Percentiles rank a stretch among this genome's conserved stretches.
Conservation (phyloP, 768 basidiomycete genomes). For the Lentinula raphanica region DNA sequence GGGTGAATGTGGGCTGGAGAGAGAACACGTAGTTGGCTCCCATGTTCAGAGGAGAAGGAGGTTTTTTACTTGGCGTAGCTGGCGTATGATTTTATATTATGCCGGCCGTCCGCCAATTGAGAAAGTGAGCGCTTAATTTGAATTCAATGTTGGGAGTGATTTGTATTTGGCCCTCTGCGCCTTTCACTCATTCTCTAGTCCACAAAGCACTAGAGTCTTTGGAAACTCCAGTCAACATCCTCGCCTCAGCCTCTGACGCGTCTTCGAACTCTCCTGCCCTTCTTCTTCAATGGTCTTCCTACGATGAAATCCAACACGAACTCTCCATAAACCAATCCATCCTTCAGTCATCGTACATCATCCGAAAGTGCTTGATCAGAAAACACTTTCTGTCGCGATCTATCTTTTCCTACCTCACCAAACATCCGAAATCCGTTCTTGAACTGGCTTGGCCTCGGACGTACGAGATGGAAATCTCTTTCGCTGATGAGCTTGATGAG, state of each 20-base stretch:
- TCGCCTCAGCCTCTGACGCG: conserved; percentile 13
- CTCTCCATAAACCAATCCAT: conserved; percentile 42
- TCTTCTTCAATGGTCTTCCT: conserved; percentile 44
- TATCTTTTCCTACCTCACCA: conserved; percentile 66
- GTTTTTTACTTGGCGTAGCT: conserved; percentile 1
- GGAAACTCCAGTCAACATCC: conserved; percentile 15
- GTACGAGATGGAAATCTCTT: conserved; percentile 81
- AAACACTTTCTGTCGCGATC: conserved; percentile 87
- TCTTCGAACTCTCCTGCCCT: background rate
- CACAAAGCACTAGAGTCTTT: conserved; percentile 31
- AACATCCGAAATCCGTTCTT: conserved; percentile 59
- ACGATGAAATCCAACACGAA: conserved; percentile 75
- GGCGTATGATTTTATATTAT: conserved; percentile 1
- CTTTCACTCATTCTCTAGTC: conserved; percentile 41
- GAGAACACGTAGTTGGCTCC: conserved; percentile 60
- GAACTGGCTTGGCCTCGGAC: conserved; percentile 59
- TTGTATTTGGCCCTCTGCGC: conserved; percentile 43
- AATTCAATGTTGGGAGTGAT: background rate
- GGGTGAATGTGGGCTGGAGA: conserved; percentile 87
- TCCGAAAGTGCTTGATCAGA: conserved; percentile 89
- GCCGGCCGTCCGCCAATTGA: background rate
- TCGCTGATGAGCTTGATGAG: conserved; percentile 93
- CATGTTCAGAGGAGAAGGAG: conserved; percentile 24
- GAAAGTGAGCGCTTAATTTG: background rate
- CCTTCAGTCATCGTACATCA: conserved; percentile 79